Evolutionary conservation across 768 basidiomycete genomes (phyloP), one percentile per base, ranked within the genome.

Genomic region (Trametes elegans): DNA sequence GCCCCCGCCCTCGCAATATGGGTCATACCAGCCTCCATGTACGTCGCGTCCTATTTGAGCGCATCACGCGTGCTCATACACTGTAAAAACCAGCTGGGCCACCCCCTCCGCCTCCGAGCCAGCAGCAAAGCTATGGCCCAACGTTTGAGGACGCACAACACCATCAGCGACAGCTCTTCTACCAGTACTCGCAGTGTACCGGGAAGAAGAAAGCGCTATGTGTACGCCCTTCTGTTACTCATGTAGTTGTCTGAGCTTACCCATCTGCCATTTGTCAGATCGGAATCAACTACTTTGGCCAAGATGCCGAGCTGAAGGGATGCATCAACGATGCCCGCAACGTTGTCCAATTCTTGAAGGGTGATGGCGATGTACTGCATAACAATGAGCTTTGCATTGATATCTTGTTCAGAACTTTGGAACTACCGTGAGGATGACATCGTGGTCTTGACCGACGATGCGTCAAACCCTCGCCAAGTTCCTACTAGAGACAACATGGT

Each of bases 311-410:
- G 49, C 66, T 83, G 19, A 66, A 67, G 23, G 83, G 83, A 3
- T 85, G 83, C 61, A 81, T 82, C 66, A 84, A 84, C 61, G 83
- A 85, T 57, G 82, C 79, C 0, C 65, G 68, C 29, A 85, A 83
- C 62, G 71, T 84, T 21, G 63, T 74, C 48, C 66, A 72, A 14
- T 84, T 84, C 73, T 60, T 81, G 31, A 70, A 68, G 57, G 51
- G 74, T 74, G 53, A 28, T n/a, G n/a, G n/a, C n/a, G n/a, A n/a
- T n/a, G n/a, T n/a, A n/a, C n/a, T n/a, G n/a, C n/a, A n/a, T n/a
- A n/a, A n/a, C n/a, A n/a, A n/a, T 34, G 35, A 43, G 27, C 32
- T n/a, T 3, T 5, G 13, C 9, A 36, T 23, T 38, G 13, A 32
- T 3, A 32, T 29, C 7, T 54, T 26, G 4, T 10, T 7, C 18